Evolutionary conservation across 441 rosid species (phyloP), one percentile per base, ranked within the genome.

Genomic region (Lepidium campestre): DNA sequence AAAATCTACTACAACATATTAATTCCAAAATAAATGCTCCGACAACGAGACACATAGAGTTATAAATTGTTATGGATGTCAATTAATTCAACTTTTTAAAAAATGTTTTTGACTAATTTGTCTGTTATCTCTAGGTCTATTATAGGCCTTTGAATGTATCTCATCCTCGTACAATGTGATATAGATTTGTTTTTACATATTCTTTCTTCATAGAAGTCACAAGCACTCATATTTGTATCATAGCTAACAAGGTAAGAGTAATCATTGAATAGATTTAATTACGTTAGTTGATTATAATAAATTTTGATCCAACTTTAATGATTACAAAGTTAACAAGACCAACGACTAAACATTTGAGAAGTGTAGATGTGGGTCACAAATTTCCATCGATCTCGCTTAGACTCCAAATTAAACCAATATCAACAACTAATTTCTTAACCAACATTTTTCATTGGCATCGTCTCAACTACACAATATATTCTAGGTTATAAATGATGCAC

Each of bases 401-500:
- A 67, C 73, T 61, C 6, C 54, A 67, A 67, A 62, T 39, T 67
- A 67, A 47, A 61, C 73, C 68, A 73, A 36, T 45, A 52, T 45
- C 63, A 67, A 53, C 57, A 66, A 44, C 45, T 54, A 11, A 36
- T 25, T 34, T 47, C n/a, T 64, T 64, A 72, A 44, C 57, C 12
- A 72, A 49, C 67, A 49, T 58, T 9, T 50, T 19, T 17, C 41
- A 52, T 52, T 44, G 42, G 22, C 54, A 53, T 34, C 23, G 11
- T 37, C 19, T 69, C 45, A 59, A 70, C 31, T 39, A 41, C 20
- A 22, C 32, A 11, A 10, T 59, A 44, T 9, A 41, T 12, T 39
- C 4, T 48, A 27, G 39, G 10, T 15, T 27, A 37, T 32, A 7
- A 44, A 22, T 17, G 41, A 42, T 62, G 46, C 18, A 35, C 32